Conservation (phyloP, 768 basidiomycete genomes). For the Boletellus ananiceps region DNA sequence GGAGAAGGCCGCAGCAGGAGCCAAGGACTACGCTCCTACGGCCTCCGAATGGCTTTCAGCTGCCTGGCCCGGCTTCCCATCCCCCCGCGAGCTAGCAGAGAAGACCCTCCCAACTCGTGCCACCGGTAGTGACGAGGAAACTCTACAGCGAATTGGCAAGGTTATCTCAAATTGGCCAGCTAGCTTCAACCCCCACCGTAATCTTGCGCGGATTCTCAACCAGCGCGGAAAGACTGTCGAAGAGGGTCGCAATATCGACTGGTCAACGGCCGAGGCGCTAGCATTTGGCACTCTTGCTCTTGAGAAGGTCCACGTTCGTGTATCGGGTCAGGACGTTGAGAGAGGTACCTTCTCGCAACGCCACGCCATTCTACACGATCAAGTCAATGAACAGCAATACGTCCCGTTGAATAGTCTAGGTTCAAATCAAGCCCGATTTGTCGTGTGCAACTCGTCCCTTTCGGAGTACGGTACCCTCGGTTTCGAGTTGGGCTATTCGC, state of each 20-base stretch:
- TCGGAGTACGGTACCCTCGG: constrained; percentile 94
- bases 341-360: constrained; percentile 98
- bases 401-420: constrained; percentile 86
- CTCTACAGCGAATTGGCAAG: constrained; percentile 79
- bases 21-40: constrained; percentile 94
- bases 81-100: constrained; percentile 92
- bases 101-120: constrained; percentile 84
- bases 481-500: constrained; percentile 97
- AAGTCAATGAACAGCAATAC: constrained; percentile 87
- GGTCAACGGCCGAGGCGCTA: constrained; percentile 97
- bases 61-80: constrained; percentile 98
- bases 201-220: constrained; percentile 87
- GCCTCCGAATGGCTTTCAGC: constrained; percentile 97
- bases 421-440: constrained; percentile 85
- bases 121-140: constrained; percentile 76
- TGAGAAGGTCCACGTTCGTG: constrained; percentile 89
- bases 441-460: constrained; percentile 93
- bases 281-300: constrained; percentile 92
- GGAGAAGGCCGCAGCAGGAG: constrained; percentile 88
- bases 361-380: constrained; percentile 96
- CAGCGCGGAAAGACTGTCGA: constrained; percentile 87
- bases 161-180: constrained; percentile 82
- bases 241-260: constrained; percentile 91
- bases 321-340: constrained; percentile 98
- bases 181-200: constrained; percentile 84